Base-by-base conservation (phyloP, 495 filamentous ascomycete species). In the Talaromyces ruber region DNA sequence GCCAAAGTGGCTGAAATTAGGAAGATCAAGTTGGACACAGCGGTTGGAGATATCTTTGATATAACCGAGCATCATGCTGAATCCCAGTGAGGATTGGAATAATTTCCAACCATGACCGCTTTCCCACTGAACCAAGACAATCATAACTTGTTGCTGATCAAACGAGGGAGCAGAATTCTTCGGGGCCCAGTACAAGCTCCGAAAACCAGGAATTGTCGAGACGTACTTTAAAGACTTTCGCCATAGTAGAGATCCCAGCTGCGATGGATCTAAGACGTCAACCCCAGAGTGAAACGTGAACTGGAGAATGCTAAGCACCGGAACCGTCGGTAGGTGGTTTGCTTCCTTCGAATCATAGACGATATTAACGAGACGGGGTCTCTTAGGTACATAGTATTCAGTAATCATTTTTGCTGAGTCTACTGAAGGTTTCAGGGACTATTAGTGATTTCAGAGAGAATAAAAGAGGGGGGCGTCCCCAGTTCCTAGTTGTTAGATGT, bases 61-160 rank as follows among this genome's bases (percentile, higher is more conserved):
- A 55, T 64, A 64, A 25, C 62, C 62, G 21, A 64, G 58, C 62
- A 64, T 61, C 58, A 64, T 60, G 45, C 58, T 64, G 30, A 64
- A 64, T 6, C 58, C 58, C n/a, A 64, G 57, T 22, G 58, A 61
- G n/a, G 12, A 45, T 30, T 64, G 62, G 22, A 64, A 64, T 30
- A 55, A 50, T 25, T 60, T 57, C 62, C 62, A 64, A n/a, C 37
- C 58, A 55, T 25, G 58, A 18, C 30, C 43, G 16, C 21, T 55
- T 12, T 64, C 24, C 62, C 62, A 64, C 62, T 64, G 62, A 30
- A 64, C 54, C 45, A 64, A 32, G 28, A 61, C 58, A 29, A 64
- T 39, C 1, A 43, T 43, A 34, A 64, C 39, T 43, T 60, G 58
- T 52, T 64, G 62, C 6, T 43, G 37, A 43, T 43, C 1, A 34